Conservation (phyloP, 768 basidiomycete genomes). For the Termitomyces sp. region DNA sequence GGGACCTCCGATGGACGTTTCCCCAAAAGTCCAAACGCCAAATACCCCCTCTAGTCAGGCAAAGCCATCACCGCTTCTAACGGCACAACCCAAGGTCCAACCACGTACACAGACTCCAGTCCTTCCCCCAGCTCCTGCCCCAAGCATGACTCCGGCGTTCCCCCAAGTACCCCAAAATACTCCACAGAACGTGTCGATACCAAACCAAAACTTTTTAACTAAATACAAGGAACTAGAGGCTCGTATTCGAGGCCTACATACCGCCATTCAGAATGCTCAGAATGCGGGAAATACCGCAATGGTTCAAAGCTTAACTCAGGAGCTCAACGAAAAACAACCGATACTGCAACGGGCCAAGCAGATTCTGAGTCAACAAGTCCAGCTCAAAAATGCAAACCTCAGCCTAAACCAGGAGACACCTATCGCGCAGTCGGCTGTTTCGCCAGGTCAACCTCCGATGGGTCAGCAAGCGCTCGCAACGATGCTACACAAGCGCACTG, state of each 20-base stretch:
- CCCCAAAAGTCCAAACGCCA: slow-evolving; percentile 20
- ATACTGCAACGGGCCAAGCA: slow-evolving; percentile 12
- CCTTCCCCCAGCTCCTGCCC: neutral
- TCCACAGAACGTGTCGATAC: too few relatives aligned
- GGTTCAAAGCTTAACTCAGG: slow-evolving; percentile 12
- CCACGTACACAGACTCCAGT: slow-evolving; percentile 12
- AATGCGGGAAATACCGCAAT: slow-evolving; percentile 4
- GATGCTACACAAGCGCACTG: slow-evolving; percentile 18
- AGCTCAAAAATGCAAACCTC: neutral
- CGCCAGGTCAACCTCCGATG: slow-evolving; percentile 9
- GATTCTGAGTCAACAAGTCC: neutral
- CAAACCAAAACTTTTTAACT: neutral
- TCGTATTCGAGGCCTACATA: slow-evolving; percentile 6
- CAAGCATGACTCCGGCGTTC: slow-evolving; percentile 3
- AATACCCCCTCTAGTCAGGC: slow-evolving; percentile 22
- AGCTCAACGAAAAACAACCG: slow-evolving; percentile 10
- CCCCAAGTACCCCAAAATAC: neutral
- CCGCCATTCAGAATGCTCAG: slow-evolving; percentile 10
- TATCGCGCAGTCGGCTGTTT: neutral
- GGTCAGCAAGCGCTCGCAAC: slow-evolving; percentile 25
- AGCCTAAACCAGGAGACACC: neutral
- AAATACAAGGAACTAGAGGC: slow-evolving; percentile 1
- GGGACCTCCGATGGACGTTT: slow-evolving; percentile 21
- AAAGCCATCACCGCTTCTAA: slow-evolving; percentile 20
- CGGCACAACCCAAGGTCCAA: slow-evolving; percentile 17